Percentiles rank a stretch among this genome's conserved stretches.
phyloP scores from a whole-genome alignment of 176 grass and related monocot species.

The Musa troglodytarum region DNA sequence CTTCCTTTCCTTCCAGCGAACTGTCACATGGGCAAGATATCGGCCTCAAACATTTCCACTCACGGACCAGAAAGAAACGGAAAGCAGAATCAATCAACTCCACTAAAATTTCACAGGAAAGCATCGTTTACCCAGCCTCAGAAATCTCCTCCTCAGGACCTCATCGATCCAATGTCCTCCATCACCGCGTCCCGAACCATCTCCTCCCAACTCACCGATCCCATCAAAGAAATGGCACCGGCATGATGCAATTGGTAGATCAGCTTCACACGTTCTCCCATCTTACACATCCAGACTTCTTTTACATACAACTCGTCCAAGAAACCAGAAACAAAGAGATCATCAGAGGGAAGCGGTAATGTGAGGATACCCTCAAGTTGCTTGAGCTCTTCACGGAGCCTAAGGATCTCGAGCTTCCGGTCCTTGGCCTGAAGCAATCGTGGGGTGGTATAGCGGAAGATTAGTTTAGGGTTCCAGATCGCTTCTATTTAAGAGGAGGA shows the following conservation, averaged over 20 bases:
- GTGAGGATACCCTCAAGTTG: conserved; percentile 37
- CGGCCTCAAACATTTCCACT: background rate
- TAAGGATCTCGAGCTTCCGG: conserved; percentile 70
- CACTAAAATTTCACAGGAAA: background rate
- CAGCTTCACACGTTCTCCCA: conserved; percentile 37
- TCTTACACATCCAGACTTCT: conserved; percentile 19
- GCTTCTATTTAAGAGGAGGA: background rate
- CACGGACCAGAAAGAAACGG: background rate
- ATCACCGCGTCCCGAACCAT: conserved; percentile 9
- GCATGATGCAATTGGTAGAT: conserved; percentile 49
- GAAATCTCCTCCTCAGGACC: conserved; percentile 75
- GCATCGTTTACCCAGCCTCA: conserved; percentile 56
- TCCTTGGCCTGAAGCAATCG: conserved; percentile 55
- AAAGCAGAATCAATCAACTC: background rate
- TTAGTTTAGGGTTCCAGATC: conserved; percentile 14
- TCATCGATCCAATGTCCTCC: conserved; percentile 85
- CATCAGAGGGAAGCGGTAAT: background rate
- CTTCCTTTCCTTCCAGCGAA: conserved; percentile 76
- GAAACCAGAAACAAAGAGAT: background rate
- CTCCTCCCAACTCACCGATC: conserved; percentile 32
- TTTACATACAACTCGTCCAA: background rate
- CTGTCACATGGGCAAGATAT: conserved; percentile 31
- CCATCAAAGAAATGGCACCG: conserved; percentile 92
- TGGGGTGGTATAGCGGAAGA: background rate
- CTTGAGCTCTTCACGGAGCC: conserved; percentile 84